phyloP scores from a whole-genome alignment of 352 stramenopile genomes.

The Phytophthora litchii region DNA sequence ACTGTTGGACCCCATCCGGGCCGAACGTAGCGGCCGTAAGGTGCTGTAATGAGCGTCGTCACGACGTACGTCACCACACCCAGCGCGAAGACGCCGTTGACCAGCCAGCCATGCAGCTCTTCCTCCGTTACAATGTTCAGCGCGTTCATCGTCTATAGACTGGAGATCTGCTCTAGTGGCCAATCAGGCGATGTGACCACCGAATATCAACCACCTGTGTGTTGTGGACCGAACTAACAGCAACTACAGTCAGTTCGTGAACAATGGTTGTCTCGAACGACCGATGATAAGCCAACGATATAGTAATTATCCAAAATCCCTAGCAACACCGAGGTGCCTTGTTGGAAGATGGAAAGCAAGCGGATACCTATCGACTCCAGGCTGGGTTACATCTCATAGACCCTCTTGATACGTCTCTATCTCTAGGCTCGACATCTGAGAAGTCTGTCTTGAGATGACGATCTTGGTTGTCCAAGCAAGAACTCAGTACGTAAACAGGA shows the following conservation, averaged over 20 bases:
- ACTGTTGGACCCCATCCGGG: slow-evolving; percentile 63
- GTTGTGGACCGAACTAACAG: too few relatives aligned
- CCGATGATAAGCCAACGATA: too few relatives aligned
- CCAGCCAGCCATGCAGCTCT: slow-evolving; percentile 60
- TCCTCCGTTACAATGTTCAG: slow-evolving; percentile 42
- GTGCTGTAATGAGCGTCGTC: slow-evolving; percentile 62
- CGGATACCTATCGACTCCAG: neutral
- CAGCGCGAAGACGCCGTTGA: slow-evolving; percentile 57
- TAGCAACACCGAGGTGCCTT: too few relatives aligned
- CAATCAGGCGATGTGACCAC: slow-evolving; percentile 15
- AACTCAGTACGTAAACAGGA: slow-evolving; percentile 1
- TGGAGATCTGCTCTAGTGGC: neutral
- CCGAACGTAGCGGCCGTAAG: slow-evolving; percentile 64
- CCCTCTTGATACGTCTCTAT: neutral
- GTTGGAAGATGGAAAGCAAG: neutral
- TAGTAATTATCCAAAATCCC: too few relatives aligned
- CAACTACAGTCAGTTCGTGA: too few relatives aligned
- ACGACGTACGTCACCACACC: slow-evolving; percentile 54
- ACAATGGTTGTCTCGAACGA: too few relatives aligned
- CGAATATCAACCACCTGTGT: too few relatives aligned
- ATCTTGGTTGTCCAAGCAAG: slow-evolving; percentile 8
- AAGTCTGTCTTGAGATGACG: slow-evolving; percentile 2
- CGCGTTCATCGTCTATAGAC: slow-evolving; percentile 13
- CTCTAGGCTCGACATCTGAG: neutral
- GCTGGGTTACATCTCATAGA: neutral